Percentiles rank a stretch among this genome's conserved stretches.
Evolutionary conservation across 306 rosid species (phyloP).

Genomic region (Citrullus colocynthis): DNA sequence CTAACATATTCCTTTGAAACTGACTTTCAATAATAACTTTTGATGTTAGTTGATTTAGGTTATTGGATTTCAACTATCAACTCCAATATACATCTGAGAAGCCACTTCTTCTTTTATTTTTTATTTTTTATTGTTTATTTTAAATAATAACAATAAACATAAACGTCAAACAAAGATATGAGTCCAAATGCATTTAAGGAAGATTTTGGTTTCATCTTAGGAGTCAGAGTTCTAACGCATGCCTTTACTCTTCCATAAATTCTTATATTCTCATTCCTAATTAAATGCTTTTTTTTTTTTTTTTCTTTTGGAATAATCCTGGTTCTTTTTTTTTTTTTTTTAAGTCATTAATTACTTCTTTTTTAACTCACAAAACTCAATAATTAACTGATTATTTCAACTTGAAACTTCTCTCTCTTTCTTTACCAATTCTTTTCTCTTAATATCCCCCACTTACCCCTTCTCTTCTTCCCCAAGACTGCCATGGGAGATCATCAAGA

Average conservation of each 20-base stretch:
- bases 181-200: conserved; percentile 10
- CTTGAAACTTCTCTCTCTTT: not conserved
- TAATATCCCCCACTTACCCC: not conserved
- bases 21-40: not conserved
- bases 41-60: not conserved
- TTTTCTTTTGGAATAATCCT: too few relatives aligned
- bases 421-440: not conserved
- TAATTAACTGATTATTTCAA: not conserved
- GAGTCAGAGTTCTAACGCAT: conserved; percentile 41
- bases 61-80: not conserved
- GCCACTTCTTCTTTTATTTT: not conserved
- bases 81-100: not conserved
- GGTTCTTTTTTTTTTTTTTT: too few relatives aligned
- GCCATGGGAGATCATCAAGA: conserved; percentile 31
- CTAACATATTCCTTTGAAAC: not conserved
- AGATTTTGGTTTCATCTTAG: conserved; percentile 31
- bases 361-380: not conserved
- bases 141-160: not conserved
- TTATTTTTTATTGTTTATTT: not conserved
- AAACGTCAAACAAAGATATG: conserved; percentile 22
- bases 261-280: not conserved
- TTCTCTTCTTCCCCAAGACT: not conserved
- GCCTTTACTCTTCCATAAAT: conserved; percentile 14
- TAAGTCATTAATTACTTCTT: not conserved
- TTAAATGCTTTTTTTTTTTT: not conserved